Evolutionary conservation across 345 rosid genomes (phyloP).

Genomic region (Corchorus capsularis): DNA sequence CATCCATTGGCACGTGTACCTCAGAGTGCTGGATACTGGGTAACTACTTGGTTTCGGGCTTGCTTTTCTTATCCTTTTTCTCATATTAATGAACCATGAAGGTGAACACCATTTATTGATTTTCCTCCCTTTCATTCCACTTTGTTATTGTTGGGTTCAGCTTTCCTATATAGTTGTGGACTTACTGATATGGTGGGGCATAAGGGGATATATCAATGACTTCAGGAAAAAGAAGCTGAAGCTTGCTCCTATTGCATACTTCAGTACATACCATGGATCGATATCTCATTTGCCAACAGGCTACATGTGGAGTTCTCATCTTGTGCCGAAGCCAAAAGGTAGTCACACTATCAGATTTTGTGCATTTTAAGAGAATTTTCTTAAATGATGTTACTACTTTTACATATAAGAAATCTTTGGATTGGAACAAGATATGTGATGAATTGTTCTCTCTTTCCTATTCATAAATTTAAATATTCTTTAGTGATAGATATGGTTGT

Average conservation of each 20-base stretch:
- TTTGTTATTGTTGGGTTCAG: slow-evolving; percentile 46
- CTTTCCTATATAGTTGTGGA: slow-evolving; percentile 91
- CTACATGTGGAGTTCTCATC: slow-evolving; percentile 98
- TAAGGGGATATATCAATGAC: slow-evolving; percentile 89
- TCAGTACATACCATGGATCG: slow-evolving; percentile 92
- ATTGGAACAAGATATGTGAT: neutral
- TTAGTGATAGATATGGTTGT: neutral
- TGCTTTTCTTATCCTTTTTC: slow-evolving; percentile 8
- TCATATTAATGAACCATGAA: neutral
- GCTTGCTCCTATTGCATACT: slow-evolving; percentile 91
- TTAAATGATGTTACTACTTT: too few relatives aligned
- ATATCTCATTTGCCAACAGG: slow-evolving; percentile 95
- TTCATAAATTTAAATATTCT: neutral
- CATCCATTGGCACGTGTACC: slow-evolving; percentile 98
- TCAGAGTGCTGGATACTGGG: slow-evolving; percentile 96
- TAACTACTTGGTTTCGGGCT: slow-evolving; percentile 37
- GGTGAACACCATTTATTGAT: slow-evolving; percentile 3
- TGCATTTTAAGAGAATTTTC: too few relatives aligned
- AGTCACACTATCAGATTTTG: slow-evolving; percentile 17
- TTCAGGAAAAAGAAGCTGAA: slow-evolving; percentile 83
- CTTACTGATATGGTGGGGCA: slow-evolving; percentile 97
- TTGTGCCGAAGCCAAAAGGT: slow-evolving; percentile 98
- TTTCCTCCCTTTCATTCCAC: slow-evolving; percentile 7
- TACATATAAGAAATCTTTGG: neutral
- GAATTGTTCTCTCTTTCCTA: neutral